Conservation (phyloP, 2,329 filamentous ascomycete species). For the Colletotrichum sp. region DNA sequence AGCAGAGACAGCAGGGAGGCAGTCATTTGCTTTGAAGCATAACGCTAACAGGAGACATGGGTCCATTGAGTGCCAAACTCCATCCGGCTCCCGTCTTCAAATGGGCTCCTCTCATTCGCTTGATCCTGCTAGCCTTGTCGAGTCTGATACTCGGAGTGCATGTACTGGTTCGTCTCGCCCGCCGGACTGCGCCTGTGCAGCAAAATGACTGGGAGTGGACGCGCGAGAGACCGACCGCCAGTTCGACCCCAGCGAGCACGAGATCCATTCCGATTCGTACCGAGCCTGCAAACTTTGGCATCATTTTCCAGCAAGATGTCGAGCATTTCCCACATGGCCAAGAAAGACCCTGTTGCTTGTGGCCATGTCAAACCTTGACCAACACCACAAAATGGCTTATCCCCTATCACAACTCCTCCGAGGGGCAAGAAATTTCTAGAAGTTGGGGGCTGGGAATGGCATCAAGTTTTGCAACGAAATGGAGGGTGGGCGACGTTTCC, state of each 20-base stretch:
- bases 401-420: background rate
- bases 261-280: conserved; percentile 14
- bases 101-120: background rate
- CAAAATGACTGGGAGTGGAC: background rate
- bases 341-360: background rate
- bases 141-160: background rate
- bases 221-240: conserved; percentile 15
- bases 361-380: background rate
- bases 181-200: conserved; percentile 3
- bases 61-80: background rate
- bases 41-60: background rate
- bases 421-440: background rate
- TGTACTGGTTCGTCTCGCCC: conserved; percentile 7
- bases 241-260: conserved; percentile 7
- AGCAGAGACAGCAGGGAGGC: background rate
- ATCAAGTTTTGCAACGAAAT: background rate
- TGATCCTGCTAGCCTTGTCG: background rate
- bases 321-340: background rate
- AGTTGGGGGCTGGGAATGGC: conserved; percentile 6
- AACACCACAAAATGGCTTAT: background rate
- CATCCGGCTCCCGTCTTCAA: background rate
- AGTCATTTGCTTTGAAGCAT: background rate
- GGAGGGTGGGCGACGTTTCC: background rate
- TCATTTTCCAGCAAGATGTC: background rate
- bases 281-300: conserved; percentile 2